Base-by-base conservation (phyloP, 768 basidiomycete species). In the Lactarius akahatsu region DNA sequence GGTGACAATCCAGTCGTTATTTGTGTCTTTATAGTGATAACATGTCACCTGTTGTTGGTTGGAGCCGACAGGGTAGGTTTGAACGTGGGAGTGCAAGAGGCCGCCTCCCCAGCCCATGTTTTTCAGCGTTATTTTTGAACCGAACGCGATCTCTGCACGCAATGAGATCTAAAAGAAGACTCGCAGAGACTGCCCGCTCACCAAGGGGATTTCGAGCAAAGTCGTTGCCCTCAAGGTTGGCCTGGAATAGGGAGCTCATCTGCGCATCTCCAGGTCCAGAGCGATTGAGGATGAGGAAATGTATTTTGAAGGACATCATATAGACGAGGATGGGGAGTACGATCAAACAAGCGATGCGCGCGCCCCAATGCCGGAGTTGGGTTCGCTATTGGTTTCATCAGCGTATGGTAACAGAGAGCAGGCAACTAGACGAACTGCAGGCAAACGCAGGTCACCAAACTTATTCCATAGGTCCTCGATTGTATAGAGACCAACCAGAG, bases 21-120 rank as follows among this genome's bases (percentile, higher is more conserved):
- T 99, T 57, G 89, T 87, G 74, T 98, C 97, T 79, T 97, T 98
- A 85, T 99, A 98, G 79, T 99, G 97, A 76, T 98, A 99, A 77
- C 97, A 99, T 0, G 97, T 98, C 4, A 98, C 88, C 77, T 99
- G 97, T 73, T 98, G 97, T 74, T 98, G 97, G 64, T 80, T 80
- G 0, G 95, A 97, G 15, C 96, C 97, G 26, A 88, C 82, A 0
- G 97, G 97, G 75, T 88, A 97, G 1, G 93, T 89, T 73, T 98
- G 96, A n/a, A 94, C 85, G 75, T 99, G 97, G 4, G 96, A 98
- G 75, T 99, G 97, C 3, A 99, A 80, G 4, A 99, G 83, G 32
- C 97, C 97, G 59, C 97, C 97, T 18, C 96, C 97, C 82, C 91
- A 99, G 13, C 95, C 97, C 83, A 97, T 92, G 76, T 97, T 98